Evolutionary conservation across 1,139 yeast species (phyloP).

Genomic region (Yueomyces sp.): DNA sequence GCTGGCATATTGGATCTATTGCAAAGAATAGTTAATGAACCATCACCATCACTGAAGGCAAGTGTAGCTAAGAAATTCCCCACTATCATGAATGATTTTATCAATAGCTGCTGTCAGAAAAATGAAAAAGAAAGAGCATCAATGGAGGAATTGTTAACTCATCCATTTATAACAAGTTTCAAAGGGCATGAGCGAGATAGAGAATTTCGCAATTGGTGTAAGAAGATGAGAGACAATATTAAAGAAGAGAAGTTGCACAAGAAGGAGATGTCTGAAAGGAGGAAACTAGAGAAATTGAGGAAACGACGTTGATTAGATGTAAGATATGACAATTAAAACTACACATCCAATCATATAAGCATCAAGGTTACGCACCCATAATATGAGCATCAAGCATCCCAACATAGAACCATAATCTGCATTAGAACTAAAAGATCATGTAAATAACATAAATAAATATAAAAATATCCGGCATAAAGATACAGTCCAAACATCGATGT

Average conservation of each 20-base stretch:
- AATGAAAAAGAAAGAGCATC: constrained; percentile 52
- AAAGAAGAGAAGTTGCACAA: constrained; percentile 20
- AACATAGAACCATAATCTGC: too few species aligned
- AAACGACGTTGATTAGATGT: constrained; percentile 1
- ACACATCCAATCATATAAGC: too few species aligned
- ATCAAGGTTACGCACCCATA: too few species aligned
- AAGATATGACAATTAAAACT: too few species aligned
- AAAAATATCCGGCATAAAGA: too few species aligned
- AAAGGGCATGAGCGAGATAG: constrained; percentile 12
- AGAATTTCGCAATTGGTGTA: constrained; percentile 24
- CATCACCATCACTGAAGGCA: constrained; percentile 61
- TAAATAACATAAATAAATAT: too few species aligned
- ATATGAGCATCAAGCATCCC: too few species aligned
- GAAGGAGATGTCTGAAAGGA: constrained; percentile 20
- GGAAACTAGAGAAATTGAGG: constrained; percentile 10
- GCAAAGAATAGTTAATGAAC: constrained; percentile 87
- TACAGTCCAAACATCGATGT: too few species aligned
- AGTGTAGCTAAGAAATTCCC: constrained; percentile 26
- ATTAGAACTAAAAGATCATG: too few species aligned
- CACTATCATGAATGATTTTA: constrained; percentile 43
- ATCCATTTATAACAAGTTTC: constrained; percentile 20
- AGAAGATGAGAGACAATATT: constrained; percentile 16
- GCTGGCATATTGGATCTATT: constrained; percentile 81
- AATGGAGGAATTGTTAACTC: constrained; percentile 42
- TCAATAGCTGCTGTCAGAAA: constrained; percentile 52